Conservation (phyloP, 1,284 basidiomycete species). For the Mrakiaceae sp. region DNA sequence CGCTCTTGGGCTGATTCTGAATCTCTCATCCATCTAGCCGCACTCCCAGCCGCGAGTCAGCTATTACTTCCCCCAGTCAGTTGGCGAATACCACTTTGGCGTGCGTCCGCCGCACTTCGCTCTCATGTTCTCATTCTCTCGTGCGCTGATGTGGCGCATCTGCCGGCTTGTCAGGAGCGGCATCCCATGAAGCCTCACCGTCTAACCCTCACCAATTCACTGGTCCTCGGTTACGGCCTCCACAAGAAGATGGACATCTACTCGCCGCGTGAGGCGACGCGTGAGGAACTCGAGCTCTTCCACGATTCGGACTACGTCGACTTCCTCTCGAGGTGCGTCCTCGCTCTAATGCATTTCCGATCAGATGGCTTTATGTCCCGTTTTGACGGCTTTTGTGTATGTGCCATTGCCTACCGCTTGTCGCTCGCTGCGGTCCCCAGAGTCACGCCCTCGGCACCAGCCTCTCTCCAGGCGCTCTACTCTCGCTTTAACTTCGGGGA, state of each 20-base stretch:
- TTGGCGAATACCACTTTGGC: constrained; percentile 92
- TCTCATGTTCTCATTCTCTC: not conserved
- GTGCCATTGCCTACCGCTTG: constrained; percentile 2
- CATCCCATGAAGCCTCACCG: constrained; percentile 99
- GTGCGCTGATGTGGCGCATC: not conserved
- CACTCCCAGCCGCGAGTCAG: constrained; percentile 82
- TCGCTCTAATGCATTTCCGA: not conserved
- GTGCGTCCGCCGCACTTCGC: constrained; percentile 40
- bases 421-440: constrained; percentile 16
- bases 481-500: constrained; percentile 81
- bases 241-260: constrained; percentile 95
- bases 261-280: constrained; percentile 75
- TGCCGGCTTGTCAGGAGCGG: constrained; percentile 51
- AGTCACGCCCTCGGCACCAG: constrained; percentile 30
- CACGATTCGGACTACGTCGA: constrained; percentile 91
- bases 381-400: constrained; percentile 12
- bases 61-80: constrained; percentile 89
- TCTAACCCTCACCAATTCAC: constrained; percentile 82
- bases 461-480: constrained; percentile 53
- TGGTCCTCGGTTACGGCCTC: constrained; percentile 91
- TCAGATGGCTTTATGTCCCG: constrained; percentile 8
- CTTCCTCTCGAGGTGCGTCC: constrained; percentile 70
- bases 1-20: no score
- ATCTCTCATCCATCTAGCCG: constrained; percentile 39
- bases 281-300: constrained; percentile 79